These are phyloP conservation scores for Begonia loranthoides DNA, from an alignment of 306 rosid species.

Conservation along the genomic window DNA sequence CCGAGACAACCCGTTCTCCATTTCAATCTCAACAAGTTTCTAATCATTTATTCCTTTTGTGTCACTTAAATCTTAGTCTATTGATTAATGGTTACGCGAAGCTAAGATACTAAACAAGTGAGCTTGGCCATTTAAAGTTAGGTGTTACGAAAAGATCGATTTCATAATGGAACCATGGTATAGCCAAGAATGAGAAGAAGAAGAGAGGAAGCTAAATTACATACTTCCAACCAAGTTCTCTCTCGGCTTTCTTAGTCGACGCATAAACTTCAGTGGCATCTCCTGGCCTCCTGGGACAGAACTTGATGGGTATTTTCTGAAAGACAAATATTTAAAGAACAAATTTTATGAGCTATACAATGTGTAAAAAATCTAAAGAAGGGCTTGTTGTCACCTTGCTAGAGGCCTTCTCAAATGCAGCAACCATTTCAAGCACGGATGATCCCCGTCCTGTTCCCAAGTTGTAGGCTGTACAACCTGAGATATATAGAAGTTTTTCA, in stretches of 20 bases:
- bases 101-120: too few species aligned
- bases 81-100: too few species aligned
- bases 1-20: too few species aligned
- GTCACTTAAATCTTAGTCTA: too few species aligned
- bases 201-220: slow-evolving; percentile 8
- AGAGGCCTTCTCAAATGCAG: slow-evolving; percentile 72
- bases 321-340: background rate
- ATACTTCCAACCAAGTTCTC: slow-evolving; percentile 88
- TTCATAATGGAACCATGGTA: too few species aligned
- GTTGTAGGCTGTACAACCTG: slow-evolving; percentile 86
- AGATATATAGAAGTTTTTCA: slow-evolving; percentile 1
- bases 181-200: too few species aligned
- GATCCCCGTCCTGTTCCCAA: slow-evolving; percentile 86
- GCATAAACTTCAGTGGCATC: slow-evolving; percentile 94
- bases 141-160: too few species aligned
- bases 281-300: slow-evolving; percentile 75
- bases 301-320: slow-evolving; percentile 68
- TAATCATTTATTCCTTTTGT: too few species aligned
- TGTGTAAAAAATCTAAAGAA: too few species aligned
- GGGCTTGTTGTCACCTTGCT: slow-evolving; percentile 41
- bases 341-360: too few species aligned
- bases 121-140: too few species aligned
- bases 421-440: slow-evolving; percentile 89
- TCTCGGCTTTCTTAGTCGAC: slow-evolving; percentile 65
- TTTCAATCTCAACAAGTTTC: too few species aligned